phyloP scores from a whole-genome alignment of 306 rosid species.

The Albizia julibrissin region DNA sequence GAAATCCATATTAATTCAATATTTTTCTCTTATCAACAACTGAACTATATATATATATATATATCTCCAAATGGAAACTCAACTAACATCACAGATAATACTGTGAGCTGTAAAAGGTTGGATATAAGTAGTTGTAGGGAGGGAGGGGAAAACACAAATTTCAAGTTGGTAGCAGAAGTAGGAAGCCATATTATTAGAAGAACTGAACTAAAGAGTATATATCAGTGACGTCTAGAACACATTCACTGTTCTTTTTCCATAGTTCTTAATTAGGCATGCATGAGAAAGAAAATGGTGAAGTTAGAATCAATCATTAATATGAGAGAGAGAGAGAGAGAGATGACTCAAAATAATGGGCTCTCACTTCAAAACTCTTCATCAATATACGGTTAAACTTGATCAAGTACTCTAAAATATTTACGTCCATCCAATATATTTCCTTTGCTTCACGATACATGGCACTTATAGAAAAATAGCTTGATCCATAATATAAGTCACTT shows the following conservation, averaged over 20 bases:
- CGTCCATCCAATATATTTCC: no score
- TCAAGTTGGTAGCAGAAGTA: background rate
- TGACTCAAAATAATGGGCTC: background rate
- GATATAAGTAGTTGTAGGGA: background rate
- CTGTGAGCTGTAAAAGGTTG: background rate
- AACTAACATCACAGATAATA: background rate
- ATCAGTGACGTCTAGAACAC: background rate
- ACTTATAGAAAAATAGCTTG: no score
- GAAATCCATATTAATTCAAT: background rate
- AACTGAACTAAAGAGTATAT: background rate
- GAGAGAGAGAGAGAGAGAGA: constrained; percentile 1
- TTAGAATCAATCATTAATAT: constrained; percentile 19
- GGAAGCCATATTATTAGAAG: background rate
- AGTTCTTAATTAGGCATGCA: background rate
- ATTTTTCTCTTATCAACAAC: background rate
- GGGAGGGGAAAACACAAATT: background rate
- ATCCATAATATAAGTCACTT: no score
- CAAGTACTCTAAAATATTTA: no score
- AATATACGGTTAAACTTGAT: no score
- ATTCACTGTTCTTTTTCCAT: background rate
- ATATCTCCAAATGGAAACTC: background rate
- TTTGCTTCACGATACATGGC: no score
- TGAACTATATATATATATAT: background rate
- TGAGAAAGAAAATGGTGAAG: background rate
- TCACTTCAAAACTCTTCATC: constrained; percentile 14